A percentile compares a stretch with the other conserved stretches of the same genome.
phyloP scores from a whole-genome alignment of 1,139 yeast genomes.

The Debaryomycetaceae sp. region DNA sequence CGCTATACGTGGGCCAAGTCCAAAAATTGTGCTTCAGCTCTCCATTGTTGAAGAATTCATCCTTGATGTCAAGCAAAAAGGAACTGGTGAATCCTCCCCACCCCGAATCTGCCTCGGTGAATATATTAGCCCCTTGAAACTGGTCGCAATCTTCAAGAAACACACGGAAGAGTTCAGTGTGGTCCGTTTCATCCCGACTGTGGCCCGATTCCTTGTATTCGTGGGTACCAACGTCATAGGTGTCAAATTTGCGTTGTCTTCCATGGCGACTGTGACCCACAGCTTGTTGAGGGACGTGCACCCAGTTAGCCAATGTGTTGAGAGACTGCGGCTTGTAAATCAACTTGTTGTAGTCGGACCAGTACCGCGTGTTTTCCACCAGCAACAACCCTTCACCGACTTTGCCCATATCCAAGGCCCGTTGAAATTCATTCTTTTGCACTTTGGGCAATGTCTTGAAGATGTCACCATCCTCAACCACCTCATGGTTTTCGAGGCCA shows the following conservation, averaged over 20 bases:
- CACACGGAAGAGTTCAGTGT: constrained; percentile 57
- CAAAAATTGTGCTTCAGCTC: constrained; percentile 42
- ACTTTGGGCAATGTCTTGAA: constrained; percentile 13
- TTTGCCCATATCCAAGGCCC: constrained; percentile 50
- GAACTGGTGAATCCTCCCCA: constrained; percentile 80
- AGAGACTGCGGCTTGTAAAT: constrained; percentile 62
- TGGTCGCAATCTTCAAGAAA: constrained; percentile 75
- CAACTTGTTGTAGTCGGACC: constrained; percentile 80
- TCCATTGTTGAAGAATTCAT: constrained; percentile 66
- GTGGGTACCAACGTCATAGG: constrained; percentile 24
- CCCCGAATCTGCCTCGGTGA: constrained; percentile 66
- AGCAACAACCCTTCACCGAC: constrained; percentile 27
- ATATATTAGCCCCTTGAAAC: constrained; percentile 63
- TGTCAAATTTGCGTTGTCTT: constrained; percentile 19
- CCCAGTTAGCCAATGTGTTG: constrained; percentile 54
- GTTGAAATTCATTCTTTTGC: constrained; percentile 55
- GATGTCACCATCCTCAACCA: constrained; percentile 11
- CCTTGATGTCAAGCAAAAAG: constrained; percentile 51
- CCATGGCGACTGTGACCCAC: constrained; percentile 22
- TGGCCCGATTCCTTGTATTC: constrained; percentile 25
- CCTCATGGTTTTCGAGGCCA: constrained; percentile 6
- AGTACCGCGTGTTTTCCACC: constrained; percentile 48
- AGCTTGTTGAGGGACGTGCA: constrained; percentile 16
- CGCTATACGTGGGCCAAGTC: constrained; percentile 47
- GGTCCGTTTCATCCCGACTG: constrained; percentile 53